Conservation (phyloP, 176 grass and related monocot species). For the Oryza punctata region DNA sequence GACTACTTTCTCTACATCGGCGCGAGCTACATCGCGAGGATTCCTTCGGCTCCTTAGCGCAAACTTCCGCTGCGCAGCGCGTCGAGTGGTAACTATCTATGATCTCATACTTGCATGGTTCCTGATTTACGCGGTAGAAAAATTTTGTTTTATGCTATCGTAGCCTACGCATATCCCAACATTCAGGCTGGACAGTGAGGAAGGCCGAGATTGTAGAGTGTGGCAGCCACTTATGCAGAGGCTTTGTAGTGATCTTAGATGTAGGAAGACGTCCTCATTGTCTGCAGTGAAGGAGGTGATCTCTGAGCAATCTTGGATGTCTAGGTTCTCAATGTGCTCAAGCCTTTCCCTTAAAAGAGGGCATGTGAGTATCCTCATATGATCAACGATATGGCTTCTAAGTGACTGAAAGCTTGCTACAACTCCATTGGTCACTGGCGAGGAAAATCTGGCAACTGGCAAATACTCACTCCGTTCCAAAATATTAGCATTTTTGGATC, state of each 20-base stretch:
- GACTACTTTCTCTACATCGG: no score
- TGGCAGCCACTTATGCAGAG: slow-evolving; percentile 51
- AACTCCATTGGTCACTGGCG: slow-evolving; percentile 30
- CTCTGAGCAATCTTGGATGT: slow-evolving; percentile 55
- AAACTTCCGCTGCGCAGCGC: no score
- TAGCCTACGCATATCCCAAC: no score
- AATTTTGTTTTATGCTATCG: no score
- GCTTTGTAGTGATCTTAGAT: slow-evolving; percentile 46
- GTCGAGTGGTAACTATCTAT: no score
- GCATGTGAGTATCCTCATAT: slow-evolving; percentile 35
- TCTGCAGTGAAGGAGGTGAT: slow-evolving; percentile 36
- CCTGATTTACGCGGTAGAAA: no score
- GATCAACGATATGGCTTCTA: slow-evolving; percentile 40
- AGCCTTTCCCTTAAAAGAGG: slow-evolving; percentile 43
- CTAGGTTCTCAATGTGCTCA: slow-evolving; percentile 42
- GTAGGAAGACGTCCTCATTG: slow-evolving; percentile 10
- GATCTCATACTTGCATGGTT: no score
- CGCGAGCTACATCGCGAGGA: no score
- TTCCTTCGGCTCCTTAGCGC: no score
- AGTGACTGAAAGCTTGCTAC: slow-evolving; percentile 19
- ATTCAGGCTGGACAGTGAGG: slow-evolving; percentile 18
- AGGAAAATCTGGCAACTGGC: slow-evolving; percentile 38
- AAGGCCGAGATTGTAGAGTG: slow-evolving; percentile 46
- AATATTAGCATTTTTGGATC: no score
- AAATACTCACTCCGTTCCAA: no score